Percentiles rank a stretch among this genome's conserved stretches.
These are phyloP conservation scores for Nitzschia putrida DNA, from an alignment of 108 stramenopile genomes.

Conservation along the genomic window DNA sequence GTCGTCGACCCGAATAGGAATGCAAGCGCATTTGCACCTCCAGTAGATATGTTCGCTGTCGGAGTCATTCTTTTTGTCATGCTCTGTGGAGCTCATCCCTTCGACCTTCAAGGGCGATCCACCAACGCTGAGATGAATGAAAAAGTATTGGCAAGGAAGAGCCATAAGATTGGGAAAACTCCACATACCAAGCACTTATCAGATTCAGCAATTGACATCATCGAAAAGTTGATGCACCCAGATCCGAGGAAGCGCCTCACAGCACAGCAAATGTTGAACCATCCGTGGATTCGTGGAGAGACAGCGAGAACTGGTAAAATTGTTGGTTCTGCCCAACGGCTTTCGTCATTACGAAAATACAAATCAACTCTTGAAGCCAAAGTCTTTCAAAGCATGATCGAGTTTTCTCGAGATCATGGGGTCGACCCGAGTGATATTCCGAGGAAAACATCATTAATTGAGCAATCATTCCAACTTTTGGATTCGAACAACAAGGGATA, in stretches of 20 bases:
- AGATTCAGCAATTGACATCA: slow-evolving; percentile 69
- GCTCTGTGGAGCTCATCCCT: slow-evolving; percentile 84
- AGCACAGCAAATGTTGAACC: slow-evolving; percentile 76
- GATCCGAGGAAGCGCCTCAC: slow-evolving; percentile 74
- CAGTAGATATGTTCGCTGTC: slow-evolving; percentile 79
- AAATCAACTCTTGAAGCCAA: slow-evolving; percentile 68
- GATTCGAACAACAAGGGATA: slow-evolving; percentile 53
- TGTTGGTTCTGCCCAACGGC: slow-evolving; percentile 52
- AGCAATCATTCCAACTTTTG: slow-evolving; percentile 67
- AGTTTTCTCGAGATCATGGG: slow-evolving; percentile 39
- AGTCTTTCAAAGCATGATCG: slow-evolving; percentile 67
- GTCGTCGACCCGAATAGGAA: slow-evolving; percentile 28
- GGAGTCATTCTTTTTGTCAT: slow-evolving; percentile 87
- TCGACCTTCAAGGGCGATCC: slow-evolving; percentile 61
- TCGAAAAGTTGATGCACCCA: slow-evolving; percentile 64
- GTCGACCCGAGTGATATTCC: slow-evolving; percentile 46
- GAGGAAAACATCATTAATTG: slow-evolving; percentile 68
- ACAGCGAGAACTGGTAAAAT: slow-evolving; percentile 74
- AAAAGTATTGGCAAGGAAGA: slow-evolving; percentile 37
- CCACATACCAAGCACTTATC: slow-evolving; percentile 58
- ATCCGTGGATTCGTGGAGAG: slow-evolving; percentile 87
- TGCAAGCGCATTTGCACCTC: slow-evolving; percentile 26
- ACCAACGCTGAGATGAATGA: slow-evolving; percentile 69
- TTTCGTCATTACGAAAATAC: slow-evolving; percentile 58
- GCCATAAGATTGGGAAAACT: slow-evolving; percentile 45